Percentiles rank a stretch among this genome's conserved stretches.
Conservation (phyloP, 2,329 filamentous ascomycete species). For the Xylariaceae sp. region DNA sequence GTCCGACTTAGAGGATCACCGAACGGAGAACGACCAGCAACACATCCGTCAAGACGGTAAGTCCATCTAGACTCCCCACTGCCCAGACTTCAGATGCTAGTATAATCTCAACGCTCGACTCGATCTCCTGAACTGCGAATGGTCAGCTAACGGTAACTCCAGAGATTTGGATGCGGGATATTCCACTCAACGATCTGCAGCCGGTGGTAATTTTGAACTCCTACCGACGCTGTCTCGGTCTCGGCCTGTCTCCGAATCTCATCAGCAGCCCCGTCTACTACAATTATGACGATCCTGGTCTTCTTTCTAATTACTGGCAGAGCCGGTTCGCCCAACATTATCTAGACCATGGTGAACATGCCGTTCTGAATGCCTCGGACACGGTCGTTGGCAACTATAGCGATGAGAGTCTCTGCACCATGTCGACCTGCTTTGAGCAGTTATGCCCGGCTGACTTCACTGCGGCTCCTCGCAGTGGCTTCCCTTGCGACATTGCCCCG, state of each 20-base stretch:
- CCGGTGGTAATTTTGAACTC: neutral
- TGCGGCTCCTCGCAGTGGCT: too few species aligned
- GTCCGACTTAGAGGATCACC: neutral
- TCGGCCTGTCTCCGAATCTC: constrained; percentile 10
- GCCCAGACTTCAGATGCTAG: neutral
- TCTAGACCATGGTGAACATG: too few species aligned
- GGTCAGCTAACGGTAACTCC: neutral
- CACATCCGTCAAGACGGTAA: neutral
- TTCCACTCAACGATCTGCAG: neutral
- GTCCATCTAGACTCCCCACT: neutral
- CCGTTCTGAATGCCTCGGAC: too few species aligned
- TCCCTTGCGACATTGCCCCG: too few species aligned
- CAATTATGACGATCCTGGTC: neutral
- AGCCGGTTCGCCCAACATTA: too few species aligned
- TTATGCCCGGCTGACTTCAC: too few species aligned
- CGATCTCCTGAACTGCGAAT: neutral
- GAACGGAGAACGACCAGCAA: neutral
- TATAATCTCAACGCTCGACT: too few species aligned
- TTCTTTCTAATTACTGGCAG: too few species aligned
- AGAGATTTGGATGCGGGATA: neutral
- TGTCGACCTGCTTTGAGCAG: too few species aligned
- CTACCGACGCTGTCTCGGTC: neutral
- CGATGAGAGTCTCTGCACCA: too few species aligned
- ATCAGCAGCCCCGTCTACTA: constrained; percentile 15
- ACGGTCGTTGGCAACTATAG: too few species aligned